phyloP scores from a whole-genome alignment of 352 stramenopile species.

The Pythium myriotylum region DNA sequence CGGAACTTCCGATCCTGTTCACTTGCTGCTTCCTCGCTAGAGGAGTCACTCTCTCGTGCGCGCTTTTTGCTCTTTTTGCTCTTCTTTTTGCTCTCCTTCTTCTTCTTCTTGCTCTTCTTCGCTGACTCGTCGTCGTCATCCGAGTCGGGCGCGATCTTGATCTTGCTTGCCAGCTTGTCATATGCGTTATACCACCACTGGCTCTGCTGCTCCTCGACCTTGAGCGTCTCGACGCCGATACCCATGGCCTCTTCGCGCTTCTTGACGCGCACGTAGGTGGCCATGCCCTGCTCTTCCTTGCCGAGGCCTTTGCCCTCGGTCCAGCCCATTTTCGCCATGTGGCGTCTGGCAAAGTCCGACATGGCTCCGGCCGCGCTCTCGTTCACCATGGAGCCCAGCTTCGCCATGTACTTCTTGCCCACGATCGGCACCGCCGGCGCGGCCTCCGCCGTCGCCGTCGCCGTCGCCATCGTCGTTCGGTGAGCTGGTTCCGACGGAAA shows the following conservation, averaged over 20 bases:
- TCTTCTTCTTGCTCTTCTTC: constrained; percentile 56
- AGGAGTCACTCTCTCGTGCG: constrained; percentile 23
- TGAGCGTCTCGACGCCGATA: constrained; percentile 82
- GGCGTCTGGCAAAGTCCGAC: constrained; percentile 79
- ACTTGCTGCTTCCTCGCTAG: constrained; percentile 34
- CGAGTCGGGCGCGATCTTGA: constrained; percentile 73
- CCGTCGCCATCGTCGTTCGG: constrained; percentile 2
- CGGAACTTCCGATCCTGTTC: constrained; percentile 45
- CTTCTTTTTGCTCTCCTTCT: constrained; percentile 62
- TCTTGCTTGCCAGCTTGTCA: constrained; percentile 86
- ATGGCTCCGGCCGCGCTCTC: constrained; percentile 64
- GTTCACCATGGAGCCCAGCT: constrained; percentile 82
- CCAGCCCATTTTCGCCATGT: constrained; percentile 97
- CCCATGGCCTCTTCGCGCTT: constrained; percentile 93
- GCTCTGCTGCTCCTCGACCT: constrained; percentile 65
- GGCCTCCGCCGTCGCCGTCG: constrained; percentile 8
- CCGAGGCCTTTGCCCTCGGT: constrained; percentile 94
- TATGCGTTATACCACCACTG: constrained; percentile 92
- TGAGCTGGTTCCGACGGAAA: background rate
- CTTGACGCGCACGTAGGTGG: constrained; percentile 93
- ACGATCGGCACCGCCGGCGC: constrained; percentile 59
- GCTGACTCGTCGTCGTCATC: constrained; percentile 45
- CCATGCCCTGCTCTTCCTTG: constrained; percentile 94
- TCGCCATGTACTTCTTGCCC: constrained; percentile 82
- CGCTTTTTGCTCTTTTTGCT: constrained; percentile 50